phyloP scores from a whole-genome alignment of 257 asterid genomes.

The Jaltomata sinuosa region DNA sequence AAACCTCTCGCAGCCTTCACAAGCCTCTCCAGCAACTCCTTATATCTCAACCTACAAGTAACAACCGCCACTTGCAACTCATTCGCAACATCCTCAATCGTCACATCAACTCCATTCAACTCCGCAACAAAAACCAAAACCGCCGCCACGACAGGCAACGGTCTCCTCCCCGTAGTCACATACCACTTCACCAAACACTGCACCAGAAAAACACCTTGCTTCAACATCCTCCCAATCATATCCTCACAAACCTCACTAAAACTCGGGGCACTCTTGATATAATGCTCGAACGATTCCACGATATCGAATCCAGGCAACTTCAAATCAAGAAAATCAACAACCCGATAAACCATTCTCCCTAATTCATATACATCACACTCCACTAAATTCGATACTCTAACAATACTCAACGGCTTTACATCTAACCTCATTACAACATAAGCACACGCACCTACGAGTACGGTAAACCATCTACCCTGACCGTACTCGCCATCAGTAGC shows the following conservation, averaged over 20 bases:
- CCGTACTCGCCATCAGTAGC: constrained; percentile 71
- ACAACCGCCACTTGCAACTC: constrained; percentile 39
- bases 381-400: constrained; percentile 34
- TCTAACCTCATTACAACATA: constrained; percentile 63
- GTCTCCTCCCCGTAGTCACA: constrained; percentile 71
- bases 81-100: constrained; percentile 45
- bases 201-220: constrained; percentile 72
- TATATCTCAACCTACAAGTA: constrained; percentile 65
- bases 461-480: constrained; percentile 57
- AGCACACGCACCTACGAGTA: constrained; percentile 64
- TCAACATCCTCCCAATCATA: constrained; percentile 32
- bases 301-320: constrained; percentile 65
- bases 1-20: constrained; percentile 56
- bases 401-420: constrained; percentile 35
- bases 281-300: constrained; percentile 35
- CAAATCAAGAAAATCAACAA: constrained; percentile 43
- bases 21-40: constrained; percentile 58
- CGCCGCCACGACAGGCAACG: constrained; percentile 76
- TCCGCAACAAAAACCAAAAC: constrained; percentile 58
- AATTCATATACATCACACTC: constrained; percentile 51
- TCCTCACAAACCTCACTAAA: constrained; percentile 30
- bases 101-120: constrained; percentile 41
- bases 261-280: constrained; percentile 23
- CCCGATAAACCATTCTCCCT: constrained; percentile 65
- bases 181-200: constrained; percentile 91